phyloP scores from a whole-genome alignment of 2,329 filamentous ascomycete species.

The Mycosphaerella sp. region DNA sequence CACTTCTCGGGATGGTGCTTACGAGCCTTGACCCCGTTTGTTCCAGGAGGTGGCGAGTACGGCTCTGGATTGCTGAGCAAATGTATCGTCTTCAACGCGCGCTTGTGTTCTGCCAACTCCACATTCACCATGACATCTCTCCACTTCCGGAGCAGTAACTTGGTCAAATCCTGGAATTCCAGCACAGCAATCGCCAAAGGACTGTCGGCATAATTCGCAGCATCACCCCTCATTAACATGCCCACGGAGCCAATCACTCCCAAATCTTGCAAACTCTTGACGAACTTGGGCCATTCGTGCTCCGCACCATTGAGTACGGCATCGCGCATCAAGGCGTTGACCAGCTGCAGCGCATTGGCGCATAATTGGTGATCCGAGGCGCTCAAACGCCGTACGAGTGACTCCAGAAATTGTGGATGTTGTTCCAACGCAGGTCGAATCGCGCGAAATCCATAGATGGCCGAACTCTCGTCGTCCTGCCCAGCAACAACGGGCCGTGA shows the following conservation, averaged over 20 bases:
- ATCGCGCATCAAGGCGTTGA: constrained; percentile 92
- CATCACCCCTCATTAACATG: constrained; percentile 87
- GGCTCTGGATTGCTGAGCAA: constrained; percentile 50
- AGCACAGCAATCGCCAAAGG: constrained; percentile 81
- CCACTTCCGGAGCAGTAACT: constrained; percentile 60
- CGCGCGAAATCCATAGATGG: constrained; percentile 78
- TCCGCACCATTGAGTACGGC: constrained; percentile 70
- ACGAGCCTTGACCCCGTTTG: constrained; percentile 36
- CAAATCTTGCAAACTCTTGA: constrained; percentile 86
- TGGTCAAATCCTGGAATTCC: constrained; percentile 77
- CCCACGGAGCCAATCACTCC: constrained; percentile 88
- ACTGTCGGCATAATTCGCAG: constrained; percentile 81
- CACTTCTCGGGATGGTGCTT: constrained; percentile 86
- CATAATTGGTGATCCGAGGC: constrained; percentile 94
- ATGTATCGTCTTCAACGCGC: constrained; percentile 79
- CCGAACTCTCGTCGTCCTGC: constrained; percentile 52
- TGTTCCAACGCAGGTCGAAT: constrained; percentile 86
- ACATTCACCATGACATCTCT: constrained; percentile 75
- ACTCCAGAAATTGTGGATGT: constrained; percentile 89
- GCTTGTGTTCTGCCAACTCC: constrained; percentile 79
- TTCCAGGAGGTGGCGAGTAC: constrained; percentile 45
- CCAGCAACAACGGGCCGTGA: constrained; percentile 57
- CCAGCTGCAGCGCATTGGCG: constrained; percentile 87
- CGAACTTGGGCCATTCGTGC: constrained; percentile 90
- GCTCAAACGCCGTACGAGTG: constrained; percentile 83